Evolutionary conservation across 129 eudicot genomes (phyloP), one percentile per base, ranked within the genome.

Genomic region (Flaveria linearis): DNA sequence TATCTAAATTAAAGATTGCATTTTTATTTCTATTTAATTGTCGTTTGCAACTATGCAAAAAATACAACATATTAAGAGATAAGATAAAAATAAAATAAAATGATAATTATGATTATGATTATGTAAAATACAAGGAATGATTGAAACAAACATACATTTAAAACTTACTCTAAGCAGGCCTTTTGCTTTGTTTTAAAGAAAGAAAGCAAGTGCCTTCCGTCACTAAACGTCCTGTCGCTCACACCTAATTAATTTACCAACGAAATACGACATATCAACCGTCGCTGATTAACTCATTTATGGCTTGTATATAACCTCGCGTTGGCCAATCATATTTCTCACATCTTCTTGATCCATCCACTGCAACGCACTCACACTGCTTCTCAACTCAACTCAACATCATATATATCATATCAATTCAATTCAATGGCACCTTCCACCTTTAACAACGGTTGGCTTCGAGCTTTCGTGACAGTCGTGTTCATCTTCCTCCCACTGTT

Each of bases 231-330:
- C 75, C 69, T 58, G 80, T 87, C 73, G 76, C 65, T 77, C 78
- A 73, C 86, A 90, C 89, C 96, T 68, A 90, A 87, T 63, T 30
- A 47, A 49, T 75, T 63, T 63, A 75, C 87, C 76, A 71, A 47
- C 62, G 56, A 55, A 85, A 79, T 84, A 73, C 56, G 92, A 90
- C 96, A 80, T 80, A 0, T 47, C 86, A 81, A 36, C 88, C 20
- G 71, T 81, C 69, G 6, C 9, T n/a, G 20, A 72, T 47, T 42
- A 26, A 23, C 78, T 33, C 20, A 36, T 22, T 14, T 46, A 11
- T 69, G 36, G 66, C 53, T 62, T 20, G 55, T 86, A 90, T 90
- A 90, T 81, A 90, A 87, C 43, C 72, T 82, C 77, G 88, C 65
- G 83, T 75, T 84, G 79, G 78, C 80, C 60, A 76, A 71, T 77